Evolutionary conservation across 345 rosid genomes (phyloP), one percentile per base, ranked within the genome.

Genomic region (Theobroma cacao): DNA sequence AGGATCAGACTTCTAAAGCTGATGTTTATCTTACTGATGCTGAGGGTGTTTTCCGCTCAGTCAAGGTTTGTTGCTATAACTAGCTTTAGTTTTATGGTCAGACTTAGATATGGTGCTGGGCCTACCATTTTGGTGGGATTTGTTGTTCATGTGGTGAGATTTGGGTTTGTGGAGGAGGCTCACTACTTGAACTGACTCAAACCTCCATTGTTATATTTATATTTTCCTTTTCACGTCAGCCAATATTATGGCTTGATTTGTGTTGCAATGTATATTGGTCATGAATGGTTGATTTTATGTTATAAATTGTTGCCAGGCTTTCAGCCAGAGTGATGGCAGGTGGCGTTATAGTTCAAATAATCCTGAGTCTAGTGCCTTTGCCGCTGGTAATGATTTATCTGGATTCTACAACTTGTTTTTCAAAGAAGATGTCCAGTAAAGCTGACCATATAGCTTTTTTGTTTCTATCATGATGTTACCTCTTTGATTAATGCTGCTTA

Each of bases 321-420:
- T 97, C 34, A 88, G 99, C 87, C 98, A 94, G 83, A 91, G 89
- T 79, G 98, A 97, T 90, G 98, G 99, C 84, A 89, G 88, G 82
- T 94, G 98, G 98, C 93, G 94, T 41, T 90, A 85, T 82, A 92
- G 91, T 88, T 87, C 92, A 47, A 87, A 83, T 79, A 91, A 89
- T 82, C 91, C 97, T 0, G 96, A 85, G 75, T 91, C 98, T 48
- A 94, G 99, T 80, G 88, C 96, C 59, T 86, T 80, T 82, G 98
- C 99, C 79, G 96, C 98, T 43, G 99, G 99, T 97, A 86, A 85
- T 75, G 26, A 61, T 77, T 65, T 64, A 13, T 70, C 8, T 47
- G 4, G 5, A 43, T 68, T 74, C 62, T 52, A 52, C 5, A 72
- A 52, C 38, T 33, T 53, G 5, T 71, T 72, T n/a, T 52, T 9